Evolutionary conservation across 1,284 basidiomycete species (phyloP).

Genomic region (Irpex rosettiformis): DNA sequence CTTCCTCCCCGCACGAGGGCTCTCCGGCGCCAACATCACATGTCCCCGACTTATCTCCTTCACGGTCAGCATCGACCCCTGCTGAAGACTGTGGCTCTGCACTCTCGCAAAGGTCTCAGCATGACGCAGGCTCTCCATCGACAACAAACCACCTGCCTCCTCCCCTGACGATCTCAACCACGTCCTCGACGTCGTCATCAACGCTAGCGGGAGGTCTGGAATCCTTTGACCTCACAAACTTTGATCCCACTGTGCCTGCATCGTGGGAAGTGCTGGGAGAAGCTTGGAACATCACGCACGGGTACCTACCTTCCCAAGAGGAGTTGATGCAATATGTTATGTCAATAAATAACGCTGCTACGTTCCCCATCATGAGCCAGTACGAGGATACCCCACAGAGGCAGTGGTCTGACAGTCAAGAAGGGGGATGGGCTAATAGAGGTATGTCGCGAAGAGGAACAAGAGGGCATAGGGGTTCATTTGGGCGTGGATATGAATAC

Average conservation of each 20-base stretch:
- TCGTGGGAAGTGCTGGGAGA: conserved; percentile 75
- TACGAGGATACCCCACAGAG: conserved; percentile 12
- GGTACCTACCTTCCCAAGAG: conserved; percentile 62
- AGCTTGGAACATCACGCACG: conserved; percentile 67
- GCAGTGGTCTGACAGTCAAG: conserved; percentile 14
- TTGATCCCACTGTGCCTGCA: conserved; percentile 64
- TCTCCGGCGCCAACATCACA: conserved; percentile 16
- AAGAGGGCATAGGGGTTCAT: conserved; percentile 15
- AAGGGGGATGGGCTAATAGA: conserved; percentile 11
- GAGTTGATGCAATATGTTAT: conserved; percentile 67
- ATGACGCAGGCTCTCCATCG: background rate
- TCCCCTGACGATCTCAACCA: conserved; percentile 7
- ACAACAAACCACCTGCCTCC: background rate
- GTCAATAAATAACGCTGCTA: conserved; percentile 23
- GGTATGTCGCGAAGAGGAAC: conserved; percentile 17
- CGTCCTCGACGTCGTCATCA: conserved; percentile 18
- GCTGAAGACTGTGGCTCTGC: conserved; percentile 3
- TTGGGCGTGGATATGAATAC: conserved; percentile 21
- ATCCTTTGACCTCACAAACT: conserved; percentile 61
- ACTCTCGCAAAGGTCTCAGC: background rate
- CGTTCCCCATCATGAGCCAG: conserved; percentile 14
- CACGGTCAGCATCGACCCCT: conserved; percentile 7
- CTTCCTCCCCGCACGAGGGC: conserved; percentile 33
- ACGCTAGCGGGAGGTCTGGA: conserved; percentile 48
- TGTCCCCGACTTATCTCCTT: conserved; percentile 5